phyloP scores from a whole-genome alignment of 768 basidiomycete genomes.

The Ramaria rubella region DNA sequence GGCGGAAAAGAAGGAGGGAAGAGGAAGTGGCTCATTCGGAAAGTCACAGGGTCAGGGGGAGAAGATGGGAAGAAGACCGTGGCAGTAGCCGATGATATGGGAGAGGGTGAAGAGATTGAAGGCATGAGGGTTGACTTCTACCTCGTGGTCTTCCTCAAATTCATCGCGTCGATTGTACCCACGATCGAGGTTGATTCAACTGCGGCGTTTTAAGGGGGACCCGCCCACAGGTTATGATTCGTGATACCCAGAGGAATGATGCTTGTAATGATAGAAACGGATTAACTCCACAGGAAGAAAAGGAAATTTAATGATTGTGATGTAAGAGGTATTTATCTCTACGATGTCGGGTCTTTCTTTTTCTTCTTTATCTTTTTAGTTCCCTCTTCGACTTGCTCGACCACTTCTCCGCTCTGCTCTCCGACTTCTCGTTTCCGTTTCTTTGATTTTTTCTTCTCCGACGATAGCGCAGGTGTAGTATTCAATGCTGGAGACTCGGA shows the following conservation, averaged over 20 bases:
- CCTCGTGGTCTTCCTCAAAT: constrained; percentile 97
- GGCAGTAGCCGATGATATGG: constrained; percentile 36
- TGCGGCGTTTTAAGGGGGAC: constrained; percentile 35
- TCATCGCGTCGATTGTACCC: constrained; percentile 97
- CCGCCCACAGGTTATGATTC: too few relatives aligned
- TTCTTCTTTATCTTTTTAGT: constrained; percentile 20
- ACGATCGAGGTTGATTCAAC: constrained; percentile 98
- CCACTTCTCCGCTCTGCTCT: not conserved
- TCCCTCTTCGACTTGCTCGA: constrained; percentile 12
- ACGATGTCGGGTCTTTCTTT: constrained; percentile 12
- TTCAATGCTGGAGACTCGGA: too few relatives aligned
- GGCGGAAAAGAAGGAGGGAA: constrained; percentile 38
- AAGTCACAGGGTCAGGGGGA: constrained; percentile 55
- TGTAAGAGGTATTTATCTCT: too few relatives aligned
- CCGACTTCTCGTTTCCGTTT: constrained; percentile 10
- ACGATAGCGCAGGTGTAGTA: not conserved
- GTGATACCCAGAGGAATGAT: not conserved
- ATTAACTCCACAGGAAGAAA: not conserved
- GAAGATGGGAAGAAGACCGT: constrained; percentile 43
- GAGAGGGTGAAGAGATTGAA: constrained; percentile 59
- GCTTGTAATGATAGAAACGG: not conserved
- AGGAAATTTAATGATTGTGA: too few relatives aligned
- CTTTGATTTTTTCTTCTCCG: constrained; percentile 13
- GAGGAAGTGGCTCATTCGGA: constrained; percentile 80
- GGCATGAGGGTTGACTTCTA: constrained; percentile 98